Evolutionary conservation across 352 stramenopile species (phyloP).

Genomic region (Phytophthora pini): DNA sequence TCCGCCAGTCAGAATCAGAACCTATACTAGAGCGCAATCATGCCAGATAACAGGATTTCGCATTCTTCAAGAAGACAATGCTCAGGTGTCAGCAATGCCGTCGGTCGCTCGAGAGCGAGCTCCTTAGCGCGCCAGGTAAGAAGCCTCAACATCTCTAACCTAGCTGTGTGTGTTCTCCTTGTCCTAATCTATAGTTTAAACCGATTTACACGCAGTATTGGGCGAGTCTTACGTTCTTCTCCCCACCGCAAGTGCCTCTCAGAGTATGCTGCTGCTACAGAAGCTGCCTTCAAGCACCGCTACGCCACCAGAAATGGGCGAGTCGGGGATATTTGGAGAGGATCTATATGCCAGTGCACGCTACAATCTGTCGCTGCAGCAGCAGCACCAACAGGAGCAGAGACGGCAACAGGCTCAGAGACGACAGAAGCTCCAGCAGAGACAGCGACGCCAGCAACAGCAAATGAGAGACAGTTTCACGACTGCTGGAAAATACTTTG

Average conservation of each 20-base stretch:
- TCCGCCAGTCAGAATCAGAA: slow-evolving; percentile 20
- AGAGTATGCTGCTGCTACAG: slow-evolving; percentile 60
- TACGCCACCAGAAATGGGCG: slow-evolving; percentile 34
- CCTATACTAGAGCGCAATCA: slow-evolving; percentile 19
- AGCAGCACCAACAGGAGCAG: slow-evolving; percentile 48
- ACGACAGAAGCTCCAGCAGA: slow-evolving; percentile 30
- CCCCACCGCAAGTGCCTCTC: slow-evolving; percentile 64
- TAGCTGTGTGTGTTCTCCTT: neutral
- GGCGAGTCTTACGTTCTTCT: slow-evolving; percentile 83
- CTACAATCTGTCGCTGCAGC: slow-evolving; percentile 54
- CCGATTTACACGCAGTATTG: slow-evolving; percentile 33
- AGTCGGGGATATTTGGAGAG: slow-evolving; percentile 41
- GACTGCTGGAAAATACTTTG: slow-evolving; percentile 24
- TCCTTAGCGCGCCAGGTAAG: slow-evolving; percentile 44
- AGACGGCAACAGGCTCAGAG: slow-evolving; percentile 31
- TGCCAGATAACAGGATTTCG: slow-evolving; percentile 16
- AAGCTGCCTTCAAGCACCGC: slow-evolving; percentile 31
- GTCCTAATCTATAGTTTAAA: slow-evolving; percentile 8
- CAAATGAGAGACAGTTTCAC: slow-evolving; percentile 39
- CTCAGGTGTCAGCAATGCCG: slow-evolving; percentile 42
- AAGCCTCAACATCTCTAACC: neutral
- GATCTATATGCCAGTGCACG: slow-evolving; percentile 49
- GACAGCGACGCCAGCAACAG: slow-evolving; percentile 35
- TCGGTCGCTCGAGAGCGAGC: slow-evolving; percentile 46
- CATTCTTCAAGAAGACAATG: slow-evolving; percentile 38